Conservation (phyloP, 257 asterid genomes). For the Capsicum rhomboideum region DNA sequence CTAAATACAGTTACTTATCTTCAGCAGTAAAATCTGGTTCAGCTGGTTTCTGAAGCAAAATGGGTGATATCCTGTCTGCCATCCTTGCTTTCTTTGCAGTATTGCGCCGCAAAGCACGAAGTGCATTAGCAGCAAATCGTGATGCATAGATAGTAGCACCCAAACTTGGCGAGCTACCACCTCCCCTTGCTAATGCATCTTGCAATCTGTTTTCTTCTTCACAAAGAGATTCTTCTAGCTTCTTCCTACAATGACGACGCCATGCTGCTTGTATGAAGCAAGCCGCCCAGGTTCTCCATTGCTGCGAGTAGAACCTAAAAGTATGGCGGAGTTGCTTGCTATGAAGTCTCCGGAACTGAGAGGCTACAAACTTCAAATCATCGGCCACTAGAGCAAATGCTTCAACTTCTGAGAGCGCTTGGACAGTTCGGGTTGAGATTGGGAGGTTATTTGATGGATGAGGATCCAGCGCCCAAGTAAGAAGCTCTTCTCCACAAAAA, state of each 20-base stretch:
- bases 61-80: slow-evolving; percentile 66
- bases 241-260: slow-evolving; percentile 70
- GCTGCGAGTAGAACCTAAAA: slow-evolving; percentile 86
- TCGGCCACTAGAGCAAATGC: slow-evolving; percentile 87
- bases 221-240: slow-evolving; percentile 68
- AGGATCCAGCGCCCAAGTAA: slow-evolving; percentile 97
- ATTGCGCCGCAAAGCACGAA: slow-evolving; percentile 56
- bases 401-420: slow-evolving; percentile 90
- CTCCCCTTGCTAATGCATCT: slow-evolving; percentile 62
- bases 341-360: slow-evolving; percentile 79
- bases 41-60: slow-evolving; percentile 84
- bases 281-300: slow-evolving; percentile 99
- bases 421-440: slow-evolving; percentile 87
- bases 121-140: slow-evolving; percentile 85
- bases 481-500: slow-evolving; percentile 97
- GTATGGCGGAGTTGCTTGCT: slow-evolving; percentile 93
- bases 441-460: slow-evolving; percentile 80
- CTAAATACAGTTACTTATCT: slow-evolving; percentile 29
- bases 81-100: slow-evolving; percentile 50
- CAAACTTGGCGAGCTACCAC: slow-evolving; percentile 63
- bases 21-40: slow-evolving; percentile 88
- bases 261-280: slow-evolving; percentile 93
- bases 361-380: slow-evolving; percentile 87
- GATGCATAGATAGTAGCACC: slow-evolving; percentile 92
- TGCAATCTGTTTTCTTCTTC: slow-evolving; percentile 73